Conservation (phyloP, 257 asterid species). For the Solanum acaule region DNA sequence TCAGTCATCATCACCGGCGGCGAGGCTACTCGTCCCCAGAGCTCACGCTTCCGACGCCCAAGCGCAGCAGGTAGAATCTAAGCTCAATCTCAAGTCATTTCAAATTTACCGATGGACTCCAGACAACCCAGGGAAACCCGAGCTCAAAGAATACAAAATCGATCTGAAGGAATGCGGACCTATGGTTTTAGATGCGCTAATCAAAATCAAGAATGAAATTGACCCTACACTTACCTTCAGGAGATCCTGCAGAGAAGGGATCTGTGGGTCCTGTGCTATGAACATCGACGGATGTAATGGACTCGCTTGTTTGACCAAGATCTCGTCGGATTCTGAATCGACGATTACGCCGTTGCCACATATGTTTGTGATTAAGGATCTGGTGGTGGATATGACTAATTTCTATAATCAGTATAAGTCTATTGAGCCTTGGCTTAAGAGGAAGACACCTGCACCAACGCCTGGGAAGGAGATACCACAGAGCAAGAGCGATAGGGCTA, state of each 20-base stretch:
- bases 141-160: constrained; percentile 56
- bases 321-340: constrained; percentile 31
- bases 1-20: constrained; percentile 36
- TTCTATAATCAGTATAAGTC: constrained; percentile 91
- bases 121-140: constrained; percentile 59
- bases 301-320: constrained; percentile 79
- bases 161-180: constrained; percentile 90
- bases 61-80: constrained; percentile 34
- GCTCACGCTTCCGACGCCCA: constrained; percentile 54
- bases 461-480: constrained; percentile 75
- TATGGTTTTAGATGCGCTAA: constrained; percentile 82
- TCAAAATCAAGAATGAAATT: constrained; percentile 86
- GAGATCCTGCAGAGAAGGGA: constrained; percentile 96
- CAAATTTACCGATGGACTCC: constrained; percentile 99
- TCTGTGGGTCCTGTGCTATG: constrained; percentile 98
- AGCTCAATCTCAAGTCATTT: constrained; percentile 47
- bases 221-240: constrained; percentile 85
- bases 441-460: constrained; percentile 50
- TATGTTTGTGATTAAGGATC: constrained; percentile 89
- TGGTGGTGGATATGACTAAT: constrained; percentile 96
- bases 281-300: constrained; percentile 86
- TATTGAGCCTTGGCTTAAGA: constrained; percentile 94
- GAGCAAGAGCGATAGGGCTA: constrained; percentile 76
- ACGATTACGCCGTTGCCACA: constrained; percentile 87
- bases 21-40: constrained; percentile 27